Conservation (phyloP, 176 grass and related monocot genomes). For the Tillandsia leiboldiana region DNA sequence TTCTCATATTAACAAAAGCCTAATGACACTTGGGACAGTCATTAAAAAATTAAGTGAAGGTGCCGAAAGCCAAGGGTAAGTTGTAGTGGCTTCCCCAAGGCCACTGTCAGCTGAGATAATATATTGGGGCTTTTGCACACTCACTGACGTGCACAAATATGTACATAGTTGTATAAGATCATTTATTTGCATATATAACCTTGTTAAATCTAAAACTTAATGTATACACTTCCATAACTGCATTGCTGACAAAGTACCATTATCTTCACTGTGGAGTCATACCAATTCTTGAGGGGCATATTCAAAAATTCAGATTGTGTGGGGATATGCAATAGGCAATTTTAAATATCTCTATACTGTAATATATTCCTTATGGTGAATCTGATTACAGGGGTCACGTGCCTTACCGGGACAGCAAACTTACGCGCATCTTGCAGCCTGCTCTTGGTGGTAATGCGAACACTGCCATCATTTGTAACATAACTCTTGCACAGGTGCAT, state of each 20-base stretch:
- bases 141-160: too few species aligned
- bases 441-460: conserved; percentile 92
- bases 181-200: background rate
- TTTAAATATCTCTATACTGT: too few species aligned
- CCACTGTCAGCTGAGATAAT: background rate
- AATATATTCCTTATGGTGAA: background rate
- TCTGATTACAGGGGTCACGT: conserved; percentile 59
- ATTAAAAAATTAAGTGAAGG: conserved; percentile 97
- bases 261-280: too few species aligned
- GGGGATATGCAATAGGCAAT: too few species aligned
- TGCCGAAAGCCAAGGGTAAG: conserved; percentile 75
- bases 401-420: conserved; percentile 86
- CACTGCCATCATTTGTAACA: conserved; percentile 95
- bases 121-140: background rate
- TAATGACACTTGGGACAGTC: conserved; percentile 82
- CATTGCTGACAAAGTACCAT: too few species aligned
- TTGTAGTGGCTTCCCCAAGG: background rate
- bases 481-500: conserved; percentile 82
- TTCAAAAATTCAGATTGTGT: too few species aligned
- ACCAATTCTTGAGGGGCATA: too few species aligned
- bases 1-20: conserved; percentile 97
- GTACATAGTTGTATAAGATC: background rate
- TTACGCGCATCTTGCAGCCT: conserved; percentile 87
- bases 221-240: too few species aligned
- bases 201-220: too few species aligned